Percentiles rank a stretch among this genome's conserved stretches.
phyloP scores from a whole-genome alignment of 202 grass and related monocot genomes.

The Zizania palustris region DNA sequence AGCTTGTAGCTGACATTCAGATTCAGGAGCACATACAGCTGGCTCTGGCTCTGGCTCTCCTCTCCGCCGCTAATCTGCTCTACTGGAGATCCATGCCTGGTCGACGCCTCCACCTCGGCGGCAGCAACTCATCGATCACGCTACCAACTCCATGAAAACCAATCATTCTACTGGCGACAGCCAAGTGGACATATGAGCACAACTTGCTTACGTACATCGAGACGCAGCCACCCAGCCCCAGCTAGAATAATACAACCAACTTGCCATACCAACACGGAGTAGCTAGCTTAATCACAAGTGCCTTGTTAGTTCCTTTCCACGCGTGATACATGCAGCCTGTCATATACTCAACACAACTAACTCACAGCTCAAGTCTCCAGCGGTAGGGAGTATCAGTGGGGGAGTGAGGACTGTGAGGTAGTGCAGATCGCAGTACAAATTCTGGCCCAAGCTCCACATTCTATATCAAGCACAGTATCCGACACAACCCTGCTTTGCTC shows the following conservation, averaged over 20 bases:
- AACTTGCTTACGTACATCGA: not conserved
- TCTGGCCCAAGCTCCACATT: not conserved
- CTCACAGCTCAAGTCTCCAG: no score
- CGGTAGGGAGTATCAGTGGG: not conserved
- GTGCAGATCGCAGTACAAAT: no score
- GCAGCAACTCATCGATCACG: no score
- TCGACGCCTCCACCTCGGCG: no score
- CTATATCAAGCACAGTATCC: not conserved
- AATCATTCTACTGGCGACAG: not conserved
- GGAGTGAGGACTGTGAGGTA: no score
- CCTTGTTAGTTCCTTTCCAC: no score
- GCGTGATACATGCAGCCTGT: no score
- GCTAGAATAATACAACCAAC: not conserved
- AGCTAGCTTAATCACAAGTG: not conserved
- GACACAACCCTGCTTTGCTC: not conserved
- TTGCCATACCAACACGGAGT: not conserved
- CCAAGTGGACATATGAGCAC: not conserved
- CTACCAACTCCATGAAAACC: no score
- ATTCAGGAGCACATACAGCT: not conserved
- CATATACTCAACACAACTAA: no score
- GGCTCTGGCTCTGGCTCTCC: not conserved
- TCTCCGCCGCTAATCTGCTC: not conserved
- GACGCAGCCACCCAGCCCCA: not conserved
- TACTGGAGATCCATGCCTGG: not conserved
- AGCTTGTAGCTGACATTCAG: not conserved